phyloP scores from a whole-genome alignment of 2,329 filamentous ascomycete genomes.

The Cladosporium austrohemisphaericum region DNA sequence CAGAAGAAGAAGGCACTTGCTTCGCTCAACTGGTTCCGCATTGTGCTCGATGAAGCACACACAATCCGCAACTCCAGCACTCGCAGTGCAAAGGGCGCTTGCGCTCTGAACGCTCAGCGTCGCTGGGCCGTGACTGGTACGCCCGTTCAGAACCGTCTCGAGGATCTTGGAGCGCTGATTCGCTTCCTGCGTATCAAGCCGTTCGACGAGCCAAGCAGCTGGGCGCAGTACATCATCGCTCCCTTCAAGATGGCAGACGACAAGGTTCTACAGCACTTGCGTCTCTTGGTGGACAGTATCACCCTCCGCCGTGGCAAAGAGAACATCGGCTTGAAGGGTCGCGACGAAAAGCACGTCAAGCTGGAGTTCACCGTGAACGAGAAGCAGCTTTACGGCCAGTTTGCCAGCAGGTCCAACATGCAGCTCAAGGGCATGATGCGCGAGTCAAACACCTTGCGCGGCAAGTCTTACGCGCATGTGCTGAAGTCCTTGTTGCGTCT shows the following conservation, averaged over 20 bases:
- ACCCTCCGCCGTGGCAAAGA: slow-evolving; percentile 90
- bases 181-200: slow-evolving; percentile 80
- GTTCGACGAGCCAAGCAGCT: slow-evolving; percentile 74
- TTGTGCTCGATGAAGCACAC: slow-evolving; percentile 92
- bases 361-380: slow-evolving; percentile 76
- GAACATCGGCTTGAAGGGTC: slow-evolving; percentile 74
- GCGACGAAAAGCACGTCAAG: slow-evolving; percentile 67
- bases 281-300: slow-evolving; percentile 88
- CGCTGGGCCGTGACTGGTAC: slow-evolving; percentile 98
- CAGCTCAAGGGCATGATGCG: slow-evolving; percentile 67
- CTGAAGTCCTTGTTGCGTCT: slow-evolving; percentile 86
- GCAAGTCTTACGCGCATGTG: slow-evolving; percentile 89
- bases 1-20: slow-evolving; percentile 61
- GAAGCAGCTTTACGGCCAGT: slow-evolving; percentile 74
- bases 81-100: slow-evolving; percentile 79
- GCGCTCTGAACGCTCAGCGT: slow-evolving; percentile 70
- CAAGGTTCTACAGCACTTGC: slow-evolving; percentile 77
- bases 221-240: slow-evolving; percentile 73
- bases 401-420: slow-evolving; percentile 74
- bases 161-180: slow-evolving; percentile 82
- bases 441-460: slow-evolving; percentile 43
- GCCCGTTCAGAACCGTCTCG: slow-evolving; percentile 87
- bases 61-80: slow-evolving; percentile 84
- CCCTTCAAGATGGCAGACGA: slow-evolving; percentile 86
- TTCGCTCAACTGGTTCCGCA: slow-evolving; percentile 84